phyloP scores from a whole-genome alignment of 2,329 filamentous ascomycete genomes.

The Balansia obtecta region DNA sequence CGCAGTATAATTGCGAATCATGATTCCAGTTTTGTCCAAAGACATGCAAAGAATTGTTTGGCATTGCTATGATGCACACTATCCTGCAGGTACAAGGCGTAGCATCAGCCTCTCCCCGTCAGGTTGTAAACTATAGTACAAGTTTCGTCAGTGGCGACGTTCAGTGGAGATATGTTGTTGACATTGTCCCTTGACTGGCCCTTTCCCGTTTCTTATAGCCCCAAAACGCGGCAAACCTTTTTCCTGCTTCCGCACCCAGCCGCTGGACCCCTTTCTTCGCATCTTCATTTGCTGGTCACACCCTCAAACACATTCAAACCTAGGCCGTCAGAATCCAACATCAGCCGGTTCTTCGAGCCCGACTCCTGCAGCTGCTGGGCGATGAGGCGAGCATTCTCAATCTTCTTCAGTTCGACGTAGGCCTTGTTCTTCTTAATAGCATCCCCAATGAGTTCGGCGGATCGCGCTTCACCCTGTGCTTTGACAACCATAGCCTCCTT shows the following conservation, averaged over 20 bases:
- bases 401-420: slow-evolving; percentile 94
- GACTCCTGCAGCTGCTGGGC: slow-evolving; percentile 78
- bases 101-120: not conserved
- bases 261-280: not conserved
- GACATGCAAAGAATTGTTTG: not conserved
- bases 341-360: slow-evolving; percentile 82
- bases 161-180: slow-evolving; percentile 4
- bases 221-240: not conserved
- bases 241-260: not conserved
- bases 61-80: not conserved
- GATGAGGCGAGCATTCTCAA: slow-evolving; percentile 88
- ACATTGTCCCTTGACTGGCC: not conserved
- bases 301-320: slow-evolving; percentile 72
- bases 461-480: slow-evolving; percentile 97
- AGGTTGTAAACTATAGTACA: slow-evolving; percentile 4
- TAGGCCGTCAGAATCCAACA: slow-evolving; percentile 81
- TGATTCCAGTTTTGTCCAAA: not conserved
- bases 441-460: slow-evolving; percentile 93
- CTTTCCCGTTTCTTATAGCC: not conserved
- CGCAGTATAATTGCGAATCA: not conserved
- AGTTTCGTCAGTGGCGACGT: not conserved
- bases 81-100: not conserved
- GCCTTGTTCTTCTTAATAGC: slow-evolving; percentile 99
- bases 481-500: slow-evolving; percentile 98
- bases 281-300: slow-evolving; percentile 29